Percentiles rank a stretch among this genome's conserved stretches.
These are phyloP conservation scores for Xenoacremonium recifei DNA, from an alignment of 2,329 filamentous ascomycete species.

Conservation along the genomic window DNA sequence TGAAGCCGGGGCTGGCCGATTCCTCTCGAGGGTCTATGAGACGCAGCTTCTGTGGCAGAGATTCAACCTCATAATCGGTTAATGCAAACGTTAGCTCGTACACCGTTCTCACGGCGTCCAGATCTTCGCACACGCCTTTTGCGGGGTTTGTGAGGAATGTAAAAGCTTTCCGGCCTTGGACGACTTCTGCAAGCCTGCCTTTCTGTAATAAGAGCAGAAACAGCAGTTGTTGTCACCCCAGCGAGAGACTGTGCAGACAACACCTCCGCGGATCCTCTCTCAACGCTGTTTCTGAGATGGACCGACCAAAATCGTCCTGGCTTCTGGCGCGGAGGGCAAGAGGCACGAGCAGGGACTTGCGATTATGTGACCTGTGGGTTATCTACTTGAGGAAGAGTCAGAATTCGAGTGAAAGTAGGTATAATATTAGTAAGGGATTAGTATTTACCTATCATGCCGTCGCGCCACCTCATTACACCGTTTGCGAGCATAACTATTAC, in stretches of 20 bases:
- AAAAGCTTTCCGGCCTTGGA: constrained; percentile 16
- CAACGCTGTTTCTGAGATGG: too few species aligned
- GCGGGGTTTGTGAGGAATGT: constrained; percentile 11
- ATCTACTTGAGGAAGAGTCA: too few species aligned
- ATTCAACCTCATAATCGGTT: constrained; percentile 18
- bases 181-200: constrained; percentile 16
- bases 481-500: too few species aligned
- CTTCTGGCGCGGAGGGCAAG: too few species aligned
- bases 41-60: constrained; percentile 20
- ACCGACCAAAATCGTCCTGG: too few species aligned
- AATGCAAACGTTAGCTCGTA: constrained; percentile 20
- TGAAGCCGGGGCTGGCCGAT: constrained; percentile 2
- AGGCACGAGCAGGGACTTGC: too few species aligned
- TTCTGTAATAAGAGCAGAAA: constrained; percentile 23
- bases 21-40: constrained; percentile 10
- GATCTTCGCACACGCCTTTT: constrained; percentile 11
- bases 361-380: too few species aligned
- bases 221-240: constrained; percentile 18
- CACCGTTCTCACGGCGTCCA: constrained; percentile 9
- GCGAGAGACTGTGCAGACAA: constrained; percentile 17
- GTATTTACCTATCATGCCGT: too few species aligned
- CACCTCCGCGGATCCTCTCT: too few species aligned
- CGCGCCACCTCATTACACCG: too few species aligned
- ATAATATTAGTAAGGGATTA: too few species aligned
- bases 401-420: too few species aligned